Conservation (phyloP, 805 yeast genomes). For the Metschnikowia kunwiensis region DNA sequence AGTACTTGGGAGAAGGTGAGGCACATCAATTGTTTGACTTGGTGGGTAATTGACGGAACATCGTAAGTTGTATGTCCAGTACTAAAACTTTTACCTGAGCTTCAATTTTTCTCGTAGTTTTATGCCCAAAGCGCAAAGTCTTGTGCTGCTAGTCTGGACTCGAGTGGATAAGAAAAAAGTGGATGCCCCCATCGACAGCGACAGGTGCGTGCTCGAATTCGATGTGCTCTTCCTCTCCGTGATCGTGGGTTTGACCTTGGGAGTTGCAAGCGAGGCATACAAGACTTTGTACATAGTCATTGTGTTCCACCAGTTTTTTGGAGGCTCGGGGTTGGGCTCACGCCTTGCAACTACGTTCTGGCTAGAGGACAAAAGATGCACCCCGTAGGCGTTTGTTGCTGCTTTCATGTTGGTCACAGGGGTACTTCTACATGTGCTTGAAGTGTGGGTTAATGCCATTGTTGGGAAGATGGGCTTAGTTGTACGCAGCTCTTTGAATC, state of each 20-base stretch:
- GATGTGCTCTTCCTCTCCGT: constrained; percentile 84
- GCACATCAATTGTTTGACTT: too few relatives aligned
- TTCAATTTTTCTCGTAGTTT: too few relatives aligned
- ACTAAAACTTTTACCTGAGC: too few relatives aligned
- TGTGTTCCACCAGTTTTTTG: constrained; percentile 77
- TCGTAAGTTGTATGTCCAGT: too few relatives aligned
- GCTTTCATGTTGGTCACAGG: constrained; percentile 29
- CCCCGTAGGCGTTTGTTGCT: constrained; percentile 45
- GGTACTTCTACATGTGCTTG: constrained; percentile 22
- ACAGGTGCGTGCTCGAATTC: constrained; percentile 61
- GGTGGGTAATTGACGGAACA: too few relatives aligned
- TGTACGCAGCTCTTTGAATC: too few relatives aligned
- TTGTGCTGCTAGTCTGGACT: too few relatives aligned
- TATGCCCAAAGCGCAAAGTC: not conserved
- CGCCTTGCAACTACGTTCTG: constrained; percentile 62
- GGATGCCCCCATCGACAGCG: constrained; percentile 33
- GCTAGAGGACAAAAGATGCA: constrained; percentile 43
- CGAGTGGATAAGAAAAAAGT: constrained; percentile 44
- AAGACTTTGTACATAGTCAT: constrained; percentile 63
- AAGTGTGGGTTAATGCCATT: constrained; percentile 34
- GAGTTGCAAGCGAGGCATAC: constrained; percentile 76
- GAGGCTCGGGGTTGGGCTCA: constrained; percentile 82
- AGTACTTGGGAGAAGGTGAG: too few relatives aligned
- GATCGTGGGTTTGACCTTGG: constrained; percentile 73
- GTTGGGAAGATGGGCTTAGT: constrained; percentile 35